Conservation (phyloP, 306 rosid genomes). For the Betula pendula region DNA sequence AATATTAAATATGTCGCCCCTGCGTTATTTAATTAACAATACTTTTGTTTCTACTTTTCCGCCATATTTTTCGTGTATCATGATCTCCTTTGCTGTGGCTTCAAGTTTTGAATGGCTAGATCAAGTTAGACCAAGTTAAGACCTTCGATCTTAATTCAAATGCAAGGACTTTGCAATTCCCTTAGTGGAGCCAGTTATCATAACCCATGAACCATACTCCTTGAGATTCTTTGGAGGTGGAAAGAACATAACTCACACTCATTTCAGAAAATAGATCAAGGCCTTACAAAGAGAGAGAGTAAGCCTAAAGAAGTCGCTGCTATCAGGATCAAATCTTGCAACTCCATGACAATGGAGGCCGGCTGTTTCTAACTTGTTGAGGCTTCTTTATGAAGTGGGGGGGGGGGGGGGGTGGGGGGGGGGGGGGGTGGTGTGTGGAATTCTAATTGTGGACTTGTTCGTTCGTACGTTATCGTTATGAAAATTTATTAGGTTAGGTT, state of each 20-base stretch:
- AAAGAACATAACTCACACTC: slow-evolving; percentile 52
- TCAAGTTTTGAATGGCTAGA: slow-evolving; percentile 45
- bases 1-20: slow-evolving; percentile 72
- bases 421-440: no score
- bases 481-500: no score
- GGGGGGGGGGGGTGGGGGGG: no score
- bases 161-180: slow-evolving; percentile 81
- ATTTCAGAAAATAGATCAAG: slow-evolving; percentile 26
- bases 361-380: no score
- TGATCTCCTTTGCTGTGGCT: slow-evolving; percentile 43
- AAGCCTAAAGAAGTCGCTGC: slow-evolving; percentile 27
- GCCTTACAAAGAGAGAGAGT: slow-evolving; percentile 37
- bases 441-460: no score
- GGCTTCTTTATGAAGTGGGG: no score
- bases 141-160: slow-evolving; percentile 51
- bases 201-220: slow-evolving; percentile 75
- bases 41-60: not conserved
- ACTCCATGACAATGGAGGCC: no score
- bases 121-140: slow-evolving; percentile 65
- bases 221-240: slow-evolving; percentile 61
- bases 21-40: slow-evolving; percentile 54
- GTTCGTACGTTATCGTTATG: no score
- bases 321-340: no score
- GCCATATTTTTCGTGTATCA: slow-evolving; percentile 9
- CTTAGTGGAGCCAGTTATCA: slow-evolving; percentile 78